Conservation (phyloP, 176 grass and related monocot genomes). For the Carex parvula region DNA sequence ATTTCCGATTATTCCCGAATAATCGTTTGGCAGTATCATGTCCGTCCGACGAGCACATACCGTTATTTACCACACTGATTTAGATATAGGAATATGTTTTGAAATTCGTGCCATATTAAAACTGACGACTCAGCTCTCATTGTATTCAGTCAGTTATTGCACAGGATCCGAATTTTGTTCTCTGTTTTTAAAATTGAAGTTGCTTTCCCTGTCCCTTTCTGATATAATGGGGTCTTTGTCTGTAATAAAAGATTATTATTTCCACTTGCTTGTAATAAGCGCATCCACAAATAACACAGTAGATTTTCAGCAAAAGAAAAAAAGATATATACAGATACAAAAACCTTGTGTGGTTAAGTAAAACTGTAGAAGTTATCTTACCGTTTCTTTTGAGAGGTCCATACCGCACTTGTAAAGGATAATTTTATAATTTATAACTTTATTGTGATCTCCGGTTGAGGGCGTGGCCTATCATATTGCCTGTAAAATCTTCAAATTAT, state of each 20-base stretch:
- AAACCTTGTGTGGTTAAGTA: not conserved
- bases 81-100: too few relatives aligned
- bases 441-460: not conserved
- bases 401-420: not conserved
- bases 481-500: not conserved
- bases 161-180: too few relatives aligned
- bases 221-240: not conserved
- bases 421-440: not conserved
- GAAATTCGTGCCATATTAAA: too few relatives aligned
- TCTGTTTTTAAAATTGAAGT: not conserved
- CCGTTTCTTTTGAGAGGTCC: not conserved
- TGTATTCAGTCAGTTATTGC: too few relatives aligned
- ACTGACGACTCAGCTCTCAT: too few relatives aligned
- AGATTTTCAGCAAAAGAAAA: too few relatives aligned
- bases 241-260: not conserved
- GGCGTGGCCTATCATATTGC: conserved; percentile 1
- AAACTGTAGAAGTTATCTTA: not conserved
- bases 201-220: not conserved
- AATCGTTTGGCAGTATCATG: too few relatives aligned
- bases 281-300: not conserved
- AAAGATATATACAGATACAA: not conserved
- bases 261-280: not conserved
- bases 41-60: too few relatives aligned
- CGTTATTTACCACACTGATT: too few relatives aligned
- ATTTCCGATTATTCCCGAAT: too few relatives aligned